Evolutionary conservation across 2,329 filamentous ascomycete genomes (phyloP), one percentile per base, ranked within the genome.

Genomic region (Curvularia lunata): DNA sequence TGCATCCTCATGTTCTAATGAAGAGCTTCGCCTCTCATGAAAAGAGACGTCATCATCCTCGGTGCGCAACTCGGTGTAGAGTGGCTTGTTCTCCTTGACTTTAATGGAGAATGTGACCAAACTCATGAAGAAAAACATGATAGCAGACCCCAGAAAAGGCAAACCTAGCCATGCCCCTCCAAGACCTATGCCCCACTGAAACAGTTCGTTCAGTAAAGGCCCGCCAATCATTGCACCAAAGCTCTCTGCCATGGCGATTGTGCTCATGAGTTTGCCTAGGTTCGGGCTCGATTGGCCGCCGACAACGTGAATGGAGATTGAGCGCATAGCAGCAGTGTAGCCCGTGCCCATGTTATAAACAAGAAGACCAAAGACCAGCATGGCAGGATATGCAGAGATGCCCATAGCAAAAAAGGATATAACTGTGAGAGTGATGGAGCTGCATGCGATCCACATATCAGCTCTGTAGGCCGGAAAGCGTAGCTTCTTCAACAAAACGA

Each of bases 281-380:
- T 83, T 61, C 1, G 70, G 71, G 18, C 71, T 74, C 3, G 70
- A 75, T 38, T 82, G 77, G 0, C 78, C 79, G 27, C 81, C 76
- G 16, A 83, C 78, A 7, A 82, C 72, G 5, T 81, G 79, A 4
- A 82, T 81, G 34, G 83, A 76, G 10, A 83, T 66, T 0, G 79
- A 80, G 5, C 81, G 78, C 56, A 81, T 79, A 1, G 81, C 73
- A 46, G 79, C 79, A 16, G 76, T 74, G 54, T 82, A 82, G 1
- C 82, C 82, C 0, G 80, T 79, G 7, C 82, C 81, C 6, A 80
- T 73, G 7, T 81, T 81, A 65, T 81, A 82, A 10, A 83, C 54
- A 12, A 83, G 70, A 42, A 84, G 67, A 3, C 73, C 81, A 4
- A 78, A 66, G 19, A 83, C 74, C 30, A 84, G 68, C 5, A 78